Percentiles rank a stretch among this genome's conserved stretches.
These are phyloP conservation scores for Monosporascus sp. DNA, from an alignment of 2,329 filamentous ascomycete genomes.

Conservation along the genomic window DNA sequence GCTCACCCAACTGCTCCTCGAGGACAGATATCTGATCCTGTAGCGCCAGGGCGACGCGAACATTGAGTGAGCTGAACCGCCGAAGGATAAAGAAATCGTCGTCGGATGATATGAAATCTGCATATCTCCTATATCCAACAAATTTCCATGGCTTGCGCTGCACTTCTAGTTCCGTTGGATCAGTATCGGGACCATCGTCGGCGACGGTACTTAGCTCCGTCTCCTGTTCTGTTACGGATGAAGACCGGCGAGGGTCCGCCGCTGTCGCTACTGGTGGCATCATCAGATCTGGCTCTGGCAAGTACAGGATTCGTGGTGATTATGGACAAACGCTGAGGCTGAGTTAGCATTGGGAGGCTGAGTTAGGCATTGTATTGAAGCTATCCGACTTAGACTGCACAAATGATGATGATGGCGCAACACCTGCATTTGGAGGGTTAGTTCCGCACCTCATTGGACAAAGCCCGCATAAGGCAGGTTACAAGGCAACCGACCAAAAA, in stretches of 20 bases:
- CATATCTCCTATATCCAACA: conserved; percentile 25
- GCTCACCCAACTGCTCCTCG: conserved; percentile 21
- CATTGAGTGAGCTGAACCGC: conserved; percentile 26
- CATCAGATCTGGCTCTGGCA: neutral
- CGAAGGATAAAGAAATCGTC: conserved; percentile 28
- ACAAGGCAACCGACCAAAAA: too few species aligned
- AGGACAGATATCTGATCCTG: conserved; percentile 29
- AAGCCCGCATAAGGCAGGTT: too few species aligned
- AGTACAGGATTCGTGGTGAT: neutral
- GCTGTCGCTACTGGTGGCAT: neutral
- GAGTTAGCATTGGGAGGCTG: too few species aligned
- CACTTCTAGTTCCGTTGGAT: neutral
- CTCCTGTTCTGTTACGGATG: neutral
- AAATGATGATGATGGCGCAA: too few species aligned
- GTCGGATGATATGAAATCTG: conserved; percentile 24
- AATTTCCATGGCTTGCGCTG: conserved; percentile 25
- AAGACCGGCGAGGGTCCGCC: neutral
- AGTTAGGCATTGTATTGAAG: neutral
- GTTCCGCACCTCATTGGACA: too few species aligned
- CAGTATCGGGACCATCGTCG: neutral
- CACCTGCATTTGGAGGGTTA: too few species aligned
- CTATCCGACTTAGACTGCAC: too few species aligned
- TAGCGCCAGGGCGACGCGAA: conserved; percentile 25
- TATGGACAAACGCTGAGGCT: too few species aligned
- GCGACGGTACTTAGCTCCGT: neutral